These are phyloP conservation scores for Ogataea pignaliae DNA, from an alignment of 805 yeast species.

Conservation along the genomic window DNA sequence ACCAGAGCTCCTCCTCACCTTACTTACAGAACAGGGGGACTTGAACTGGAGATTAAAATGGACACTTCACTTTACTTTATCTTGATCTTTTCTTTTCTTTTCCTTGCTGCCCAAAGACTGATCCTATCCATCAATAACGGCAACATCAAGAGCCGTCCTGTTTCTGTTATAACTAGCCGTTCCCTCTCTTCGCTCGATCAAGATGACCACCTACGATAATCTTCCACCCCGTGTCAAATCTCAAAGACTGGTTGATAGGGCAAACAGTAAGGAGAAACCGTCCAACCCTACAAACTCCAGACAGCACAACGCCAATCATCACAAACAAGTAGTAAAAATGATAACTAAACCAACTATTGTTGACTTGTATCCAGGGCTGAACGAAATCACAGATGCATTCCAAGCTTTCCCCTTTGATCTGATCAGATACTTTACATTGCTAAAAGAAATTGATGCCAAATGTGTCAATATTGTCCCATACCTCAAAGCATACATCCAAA, in stretches of 20 bases:
- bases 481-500: slow-evolving; percentile 49
- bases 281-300: not conserved
- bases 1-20: too few species aligned
- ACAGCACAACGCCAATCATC: slow-evolving; percentile 1
- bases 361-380: slow-evolving; percentile 74
- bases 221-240: slow-evolving; percentile 26
- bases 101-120: too few species aligned
- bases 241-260: slow-evolving; percentile 23
- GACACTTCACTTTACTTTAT: too few species aligned
- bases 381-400: slow-evolving; percentile 85
- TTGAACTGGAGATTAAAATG: too few species aligned
- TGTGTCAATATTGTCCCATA: slow-evolving; percentile 72
- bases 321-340: slow-evolving; percentile 10
- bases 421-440: slow-evolving; percentile 76
- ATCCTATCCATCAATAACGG: not conserved
- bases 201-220: slow-evolving; percentile 18
- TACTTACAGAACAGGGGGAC: too few species aligned
- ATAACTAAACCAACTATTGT: slow-evolving; percentile 21
- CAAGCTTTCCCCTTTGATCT: slow-evolving; percentile 86
- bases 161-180: not conserved
- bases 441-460: slow-evolving; percentile 94
- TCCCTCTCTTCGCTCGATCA: not conserved
- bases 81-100: too few species aligned
- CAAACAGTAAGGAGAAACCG: slow-evolving; percentile 10
- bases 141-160: not conserved